Evolutionary conservation across 2,329 filamentous ascomycete species (phyloP).

Genomic region (Talaromyces atroroseus): DNA sequence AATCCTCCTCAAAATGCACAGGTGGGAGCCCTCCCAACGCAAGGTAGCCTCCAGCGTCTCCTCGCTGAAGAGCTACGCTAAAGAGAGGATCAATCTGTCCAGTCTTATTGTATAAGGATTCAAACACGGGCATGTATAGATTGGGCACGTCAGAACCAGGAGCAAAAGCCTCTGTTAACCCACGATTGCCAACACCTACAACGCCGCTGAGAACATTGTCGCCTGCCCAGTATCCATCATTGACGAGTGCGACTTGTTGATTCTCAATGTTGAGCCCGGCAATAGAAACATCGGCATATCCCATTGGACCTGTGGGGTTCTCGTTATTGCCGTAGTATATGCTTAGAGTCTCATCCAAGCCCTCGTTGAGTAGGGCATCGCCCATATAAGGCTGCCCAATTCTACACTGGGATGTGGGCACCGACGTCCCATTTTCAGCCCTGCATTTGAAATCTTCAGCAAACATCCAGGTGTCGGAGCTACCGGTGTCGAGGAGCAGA

Average conservation of each 20-base stretch:
- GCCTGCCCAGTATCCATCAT: background rate
- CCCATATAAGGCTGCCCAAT: background rate
- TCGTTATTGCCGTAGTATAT: background rate
- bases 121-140: background rate
- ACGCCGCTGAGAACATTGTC: background rate
- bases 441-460: background rate
- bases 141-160: background rate
- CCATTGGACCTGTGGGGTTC: background rate
- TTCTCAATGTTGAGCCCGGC: background rate
- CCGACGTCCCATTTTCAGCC: background rate
- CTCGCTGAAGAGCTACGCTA: slow-evolving; percentile 1
- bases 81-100: background rate
- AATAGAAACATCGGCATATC: background rate
- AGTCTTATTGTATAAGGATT: background rate
- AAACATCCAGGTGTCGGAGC: slow-evolving; percentile 5
- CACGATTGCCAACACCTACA: background rate
- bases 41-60: background rate
- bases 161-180: background rate
- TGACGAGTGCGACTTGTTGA: background rate
- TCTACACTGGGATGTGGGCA: background rate
- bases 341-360: background rate
- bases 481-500: background rate
- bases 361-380: background rate
- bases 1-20: background rate
- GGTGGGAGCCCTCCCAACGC: background rate